phyloP scores from a whole-genome alignment of 495 filamentous ascomycete genomes.

The Podospora anserina region DNA sequence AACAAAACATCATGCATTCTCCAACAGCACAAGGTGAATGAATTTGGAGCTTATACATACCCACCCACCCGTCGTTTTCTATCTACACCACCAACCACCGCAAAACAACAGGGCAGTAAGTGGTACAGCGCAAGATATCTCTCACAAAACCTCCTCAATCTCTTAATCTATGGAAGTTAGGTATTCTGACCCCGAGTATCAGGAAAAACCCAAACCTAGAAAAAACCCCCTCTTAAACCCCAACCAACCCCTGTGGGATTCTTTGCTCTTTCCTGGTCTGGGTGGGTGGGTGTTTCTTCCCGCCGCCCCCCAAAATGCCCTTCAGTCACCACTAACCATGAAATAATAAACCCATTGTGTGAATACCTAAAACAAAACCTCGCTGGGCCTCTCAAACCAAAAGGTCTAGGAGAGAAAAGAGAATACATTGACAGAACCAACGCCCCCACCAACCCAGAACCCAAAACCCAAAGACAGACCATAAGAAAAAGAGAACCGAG shows the following conservation, averaged over 20 bases:
- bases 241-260: neutral
- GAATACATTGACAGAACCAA: neutral
- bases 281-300: too few relatives aligned
- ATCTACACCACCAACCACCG: too few relatives aligned
- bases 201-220: neutral
- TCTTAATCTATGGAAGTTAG: neutral
- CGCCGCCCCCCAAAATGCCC: too few relatives aligned
- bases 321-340: too few relatives aligned
- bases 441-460: neutral
- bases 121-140: too few relatives aligned
- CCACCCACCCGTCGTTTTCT: too few relatives aligned
- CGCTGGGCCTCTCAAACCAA: neutral
- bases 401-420: neutral
- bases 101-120: too few relatives aligned
- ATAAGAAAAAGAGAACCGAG: neutral
- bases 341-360: too few relatives aligned
- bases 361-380: neutral
- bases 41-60: too few relatives aligned
- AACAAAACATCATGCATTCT: too few relatives aligned
- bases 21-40: too few relatives aligned
- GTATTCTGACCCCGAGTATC: neutral
- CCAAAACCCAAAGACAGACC: neutral
- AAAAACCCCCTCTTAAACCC: neutral
- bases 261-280: too few relatives aligned
- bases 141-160: neutral